These are phyloP conservation scores for Mycena belliarum DNA, from an alignment of 768 basidiomycete species.

Conservation along the genomic window DNA sequence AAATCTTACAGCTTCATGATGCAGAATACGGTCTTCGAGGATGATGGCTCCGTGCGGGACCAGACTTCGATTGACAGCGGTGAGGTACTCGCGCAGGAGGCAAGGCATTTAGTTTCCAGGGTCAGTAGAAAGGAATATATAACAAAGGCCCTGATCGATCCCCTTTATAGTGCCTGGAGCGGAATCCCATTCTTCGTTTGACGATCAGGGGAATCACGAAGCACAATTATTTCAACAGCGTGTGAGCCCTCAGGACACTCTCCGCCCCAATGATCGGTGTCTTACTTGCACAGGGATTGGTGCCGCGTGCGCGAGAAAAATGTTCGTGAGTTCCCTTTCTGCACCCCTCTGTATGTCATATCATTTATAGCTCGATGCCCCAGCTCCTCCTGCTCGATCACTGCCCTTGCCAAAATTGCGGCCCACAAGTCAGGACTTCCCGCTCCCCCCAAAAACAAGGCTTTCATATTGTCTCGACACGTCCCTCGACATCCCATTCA, in stretches of 20 bases:
- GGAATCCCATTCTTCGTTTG: conserved; percentile 51
- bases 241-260: conserved; percentile 40
- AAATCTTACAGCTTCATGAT: background rate
- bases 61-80: conserved; percentile 32
- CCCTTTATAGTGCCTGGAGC: conserved; percentile 51
- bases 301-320: conserved; percentile 29
- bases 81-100: conserved; percentile 30
- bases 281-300: conserved; percentile 40
- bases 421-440: conserved; percentile 18
- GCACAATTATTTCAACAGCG: conserved; percentile 49
- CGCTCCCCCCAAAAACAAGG: conserved; percentile 10
- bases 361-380: conserved; percentile 1
- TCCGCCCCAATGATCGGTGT: conserved; percentile 7
- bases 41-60: conserved; percentile 21
- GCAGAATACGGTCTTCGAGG: conserved; percentile 44
- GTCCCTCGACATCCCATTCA: conserved; percentile 17
- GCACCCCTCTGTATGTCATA: background rate
- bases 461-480: conserved; percentile 13
- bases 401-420: conserved; percentile 15
- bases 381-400: conserved; percentile 5
- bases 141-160: background rate
- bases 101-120: conserved; percentile 46
- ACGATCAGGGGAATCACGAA: conserved; percentile 41
- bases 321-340: conserved; percentile 14
- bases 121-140: conserved; percentile 30